Base-by-base conservation (phyloP, 306 rosid genomes). In the Castanopsis chinensis region DNA sequence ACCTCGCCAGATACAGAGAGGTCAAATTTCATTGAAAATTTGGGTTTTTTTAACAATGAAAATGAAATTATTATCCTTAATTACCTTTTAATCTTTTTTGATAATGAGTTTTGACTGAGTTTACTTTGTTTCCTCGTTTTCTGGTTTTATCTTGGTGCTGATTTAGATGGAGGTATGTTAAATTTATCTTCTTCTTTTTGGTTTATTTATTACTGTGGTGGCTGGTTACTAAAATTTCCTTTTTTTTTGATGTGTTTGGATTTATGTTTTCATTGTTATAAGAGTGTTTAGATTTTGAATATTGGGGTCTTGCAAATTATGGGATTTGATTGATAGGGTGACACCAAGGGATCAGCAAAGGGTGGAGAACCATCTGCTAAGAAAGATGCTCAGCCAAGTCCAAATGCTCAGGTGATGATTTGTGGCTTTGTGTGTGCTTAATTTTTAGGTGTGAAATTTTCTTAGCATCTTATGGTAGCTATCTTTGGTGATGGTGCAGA, bases 121-220 rank as follows among this genome's bases (percentile, higher is more conserved):
- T 1, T 41, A 2, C 35, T 74, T 56, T 9, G 32, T 35, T 41
- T 55, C 70, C 64, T 81, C 56, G 57, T 76, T 33, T 53, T 73
- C n/a, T 78, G 82, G 79, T 57, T 73, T 71, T 73, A 64, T 73
- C 76, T 83, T 72, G 86, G 79, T 74, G 83, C 76, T 79, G 76
- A 71, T 83, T 88, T 91, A 96, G 99, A 86, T 89, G 87, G 99
- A 96, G 99, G 99, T 96, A 83, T 86, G 90, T 82, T 43, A 56
- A 76, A 72, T 87, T 11, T 73, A 43, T 67, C 14, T 60, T 60
- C 69, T 53, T 56, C 41, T 33, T 58, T 43, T 75, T 56, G 8
- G 2, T 2, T 37, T 37, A 0, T 37, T 37, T 37, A 1, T 25
- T 7, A 41, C 53, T 33, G 23, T 5, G 7, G 56, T 19, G 27